These are phyloP conservation scores for Cercospora sp. DNA, from an alignment of 2,329 filamentous ascomycete genomes.

Conservation along the genomic window DNA sequence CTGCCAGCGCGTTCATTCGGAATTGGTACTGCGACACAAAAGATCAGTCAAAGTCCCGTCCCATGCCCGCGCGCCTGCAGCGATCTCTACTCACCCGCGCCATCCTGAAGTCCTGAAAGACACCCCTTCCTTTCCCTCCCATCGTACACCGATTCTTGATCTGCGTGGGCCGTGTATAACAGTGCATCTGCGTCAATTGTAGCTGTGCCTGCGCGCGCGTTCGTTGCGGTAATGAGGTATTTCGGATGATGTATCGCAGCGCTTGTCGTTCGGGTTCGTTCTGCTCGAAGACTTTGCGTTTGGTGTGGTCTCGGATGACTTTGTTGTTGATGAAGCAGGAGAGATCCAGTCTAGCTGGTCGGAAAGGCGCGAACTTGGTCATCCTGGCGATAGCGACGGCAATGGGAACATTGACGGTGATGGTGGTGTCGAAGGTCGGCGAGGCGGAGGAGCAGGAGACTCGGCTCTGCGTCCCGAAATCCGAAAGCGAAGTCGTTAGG, in stretches of 20 bases:
- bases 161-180: slow-evolving; percentile 89
- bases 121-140: slow-evolving; percentile 84
- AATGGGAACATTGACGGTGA: neutral
- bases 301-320: slow-evolving; percentile 90
- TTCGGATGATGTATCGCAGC: slow-evolving; percentile 80
- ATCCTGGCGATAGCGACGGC: slow-evolving; percentile 27
- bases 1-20: slow-evolving; percentile 81
- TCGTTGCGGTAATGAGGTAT: slow-evolving; percentile 79
- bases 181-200: slow-evolving; percentile 91
- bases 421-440: neutral
- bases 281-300: slow-evolving; percentile 87
- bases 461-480: neutral
- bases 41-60: slow-evolving; percentile 18
- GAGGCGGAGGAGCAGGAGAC: slow-evolving; percentile 1
- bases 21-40: slow-evolving; percentile 73
- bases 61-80: slow-evolving; percentile 23
- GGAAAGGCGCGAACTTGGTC: slow-evolving; percentile 62
- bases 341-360: slow-evolving; percentile 85
- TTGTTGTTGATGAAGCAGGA: slow-evolving; percentile 84
- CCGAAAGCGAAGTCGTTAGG: slow-evolving; percentile 10
- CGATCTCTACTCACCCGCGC: slow-evolving; percentile 67
- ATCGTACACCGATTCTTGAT: slow-evolving; percentile 91
- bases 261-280: slow-evolving; percentile 89
- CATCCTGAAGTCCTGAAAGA: slow-evolving; percentile 92
- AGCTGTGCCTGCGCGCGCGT: slow-evolving; percentile 90